These are phyloP conservation scores for Pyricularia sp. DNA, from an alignment of 2,329 filamentous ascomycete genomes.

Conservation along the genomic window DNA sequence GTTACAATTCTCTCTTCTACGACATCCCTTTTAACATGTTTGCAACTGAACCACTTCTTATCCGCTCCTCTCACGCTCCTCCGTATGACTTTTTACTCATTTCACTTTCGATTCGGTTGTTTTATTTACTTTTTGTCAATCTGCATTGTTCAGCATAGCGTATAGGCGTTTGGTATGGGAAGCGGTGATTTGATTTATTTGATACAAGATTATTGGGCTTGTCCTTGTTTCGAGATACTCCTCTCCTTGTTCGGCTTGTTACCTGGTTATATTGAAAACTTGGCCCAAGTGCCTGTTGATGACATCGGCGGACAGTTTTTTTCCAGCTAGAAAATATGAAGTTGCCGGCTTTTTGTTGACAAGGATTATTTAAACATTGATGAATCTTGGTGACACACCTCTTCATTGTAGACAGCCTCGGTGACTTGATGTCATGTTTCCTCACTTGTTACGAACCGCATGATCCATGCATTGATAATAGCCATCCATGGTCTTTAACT, in stretches of 20 bases:
- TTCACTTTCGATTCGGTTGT: background rate
- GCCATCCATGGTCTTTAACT: background rate
- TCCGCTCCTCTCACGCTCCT: background rate
- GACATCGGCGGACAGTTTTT: slow-evolving; percentile 1
- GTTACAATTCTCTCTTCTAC: background rate
- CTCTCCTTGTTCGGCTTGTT: slow-evolving; percentile 12
- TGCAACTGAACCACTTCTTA: background rate
- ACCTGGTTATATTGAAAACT: slow-evolving; percentile 8
- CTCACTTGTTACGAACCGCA: background rate
- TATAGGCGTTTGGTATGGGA: slow-evolving; percentile 10
- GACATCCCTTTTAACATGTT: background rate
- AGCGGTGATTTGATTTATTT: background rate
- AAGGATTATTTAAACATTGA: background rate
- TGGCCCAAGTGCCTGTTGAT: slow-evolving; percentile 3
- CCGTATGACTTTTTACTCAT: background rate
- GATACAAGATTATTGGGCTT: background rate
- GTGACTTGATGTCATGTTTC: background rate
- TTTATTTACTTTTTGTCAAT: background rate
- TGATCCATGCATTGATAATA: background rate
- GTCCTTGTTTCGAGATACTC: slow-evolving; percentile 10
- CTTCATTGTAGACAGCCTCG: too few relatives aligned
- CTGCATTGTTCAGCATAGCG: slow-evolving; percentile 8
- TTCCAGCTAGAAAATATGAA: background rate
- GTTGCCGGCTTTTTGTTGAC: background rate
- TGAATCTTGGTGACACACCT: background rate